phyloP scores from a whole-genome alignment of 1,284 basidiomycete genomes.

The Grifola frondosa region DNA sequence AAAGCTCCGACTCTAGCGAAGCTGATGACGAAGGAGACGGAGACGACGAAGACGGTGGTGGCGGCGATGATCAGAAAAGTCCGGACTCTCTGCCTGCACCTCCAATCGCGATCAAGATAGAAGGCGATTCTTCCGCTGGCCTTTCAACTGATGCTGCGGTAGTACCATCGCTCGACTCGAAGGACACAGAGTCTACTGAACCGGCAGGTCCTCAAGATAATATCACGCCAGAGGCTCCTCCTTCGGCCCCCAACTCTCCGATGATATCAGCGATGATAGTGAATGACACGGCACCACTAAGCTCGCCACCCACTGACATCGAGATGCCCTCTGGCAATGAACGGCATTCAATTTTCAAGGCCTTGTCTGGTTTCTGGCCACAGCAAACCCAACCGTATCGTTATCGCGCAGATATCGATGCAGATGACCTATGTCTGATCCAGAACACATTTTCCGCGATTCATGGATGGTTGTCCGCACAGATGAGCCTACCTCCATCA shows the following conservation, averaged over 20 bases:
- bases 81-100: too few species aligned
- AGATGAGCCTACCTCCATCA: slow-evolving; percentile 97
- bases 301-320: slow-evolving; percentile 55
- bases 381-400: slow-evolving; percentile 46
- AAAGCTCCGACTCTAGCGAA: slow-evolving; percentile 77
- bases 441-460: slow-evolving; percentile 93
- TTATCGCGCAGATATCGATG: slow-evolving; percentile 48
- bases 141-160: slow-evolving; percentile 4
- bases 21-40: slow-evolving; percentile 86
- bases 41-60: slow-evolving; percentile 54
- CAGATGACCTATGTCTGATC: slow-evolving; percentile 69
- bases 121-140: slow-evolving; percentile 11
- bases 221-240: slow-evolving; percentile 6
- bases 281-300: slow-evolving; percentile 41
- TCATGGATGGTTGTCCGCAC: slow-evolving; percentile 95
- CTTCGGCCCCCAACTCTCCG: slow-evolving; percentile 33
- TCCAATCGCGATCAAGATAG: slow-evolving; percentile 3
- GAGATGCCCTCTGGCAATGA: slow-evolving; percentile 57
- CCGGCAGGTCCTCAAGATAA: too few species aligned
- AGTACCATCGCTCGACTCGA: too few species aligned
- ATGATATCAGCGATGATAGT: slow-evolving; percentile 31
- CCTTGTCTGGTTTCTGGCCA: slow-evolving; percentile 83
- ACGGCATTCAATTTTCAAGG: slow-evolving; percentile 81
- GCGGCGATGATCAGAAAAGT: slow-evolving; percentile 26
- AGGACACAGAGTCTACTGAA: too few species aligned